These are phyloP conservation scores for Ceratorhiza oryzae-sativae DNA, from an alignment of 1,284 basidiomycete genomes.

Conservation along the genomic window DNA sequence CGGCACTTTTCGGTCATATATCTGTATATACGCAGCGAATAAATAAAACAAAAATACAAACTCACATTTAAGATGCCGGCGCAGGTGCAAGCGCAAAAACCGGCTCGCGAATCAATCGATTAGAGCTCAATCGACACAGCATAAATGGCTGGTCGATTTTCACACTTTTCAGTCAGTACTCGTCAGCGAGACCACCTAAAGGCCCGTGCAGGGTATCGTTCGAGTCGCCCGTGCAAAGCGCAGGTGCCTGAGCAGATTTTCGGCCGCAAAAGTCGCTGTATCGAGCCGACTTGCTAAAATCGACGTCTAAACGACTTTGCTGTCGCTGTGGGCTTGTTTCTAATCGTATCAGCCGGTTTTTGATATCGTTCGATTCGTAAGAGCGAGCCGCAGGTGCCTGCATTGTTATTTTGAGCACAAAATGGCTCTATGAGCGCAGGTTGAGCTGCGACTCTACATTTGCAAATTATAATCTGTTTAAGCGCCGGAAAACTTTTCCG, in stretches of 20 bases:
- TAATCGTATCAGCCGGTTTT: neutral
- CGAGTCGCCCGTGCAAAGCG: neutral
- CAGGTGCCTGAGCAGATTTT: neutral
- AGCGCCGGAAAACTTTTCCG: neutral
- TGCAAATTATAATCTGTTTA: no score
- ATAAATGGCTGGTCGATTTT: no score
- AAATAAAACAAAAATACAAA: neutral
- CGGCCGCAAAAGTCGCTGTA: neutral
- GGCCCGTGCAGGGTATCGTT: neutral
- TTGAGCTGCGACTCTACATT: neutral
- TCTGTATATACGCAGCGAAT: neutral
- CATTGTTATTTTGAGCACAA: neutral
- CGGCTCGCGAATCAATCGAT: neutral
- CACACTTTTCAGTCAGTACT: no score
- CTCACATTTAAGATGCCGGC: neutral
- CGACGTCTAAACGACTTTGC: neutral
- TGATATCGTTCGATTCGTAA: neutral
- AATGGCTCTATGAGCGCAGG: neutral
- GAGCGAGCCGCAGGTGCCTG: neutral
- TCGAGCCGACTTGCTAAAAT: no score
- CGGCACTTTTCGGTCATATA: no score
- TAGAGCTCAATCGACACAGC: neutral
- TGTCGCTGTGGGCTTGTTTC: neutral
- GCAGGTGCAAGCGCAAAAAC: neutral
- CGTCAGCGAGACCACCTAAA: no score